Conservation (phyloP, 441 rosid species). For the Pelargonium fulgidum region DNA sequence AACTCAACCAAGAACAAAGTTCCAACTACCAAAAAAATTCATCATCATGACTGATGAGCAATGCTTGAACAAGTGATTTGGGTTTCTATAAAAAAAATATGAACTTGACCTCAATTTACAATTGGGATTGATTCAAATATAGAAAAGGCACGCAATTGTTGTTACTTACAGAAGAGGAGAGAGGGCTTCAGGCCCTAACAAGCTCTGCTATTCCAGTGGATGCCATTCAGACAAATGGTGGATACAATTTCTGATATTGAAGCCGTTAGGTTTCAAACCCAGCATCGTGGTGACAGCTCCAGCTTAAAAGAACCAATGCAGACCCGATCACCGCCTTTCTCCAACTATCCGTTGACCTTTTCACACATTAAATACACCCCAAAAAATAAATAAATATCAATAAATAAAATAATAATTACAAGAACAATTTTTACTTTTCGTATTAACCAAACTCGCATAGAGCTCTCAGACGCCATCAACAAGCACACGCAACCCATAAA, state of each 20-base stretch:
- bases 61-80: not conserved
- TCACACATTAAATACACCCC: constrained; percentile 13
- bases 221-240: constrained; percentile 89
- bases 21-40: not conserved
- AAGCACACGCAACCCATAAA: not conserved
- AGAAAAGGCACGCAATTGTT: constrained; percentile 22
- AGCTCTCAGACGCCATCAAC: constrained; percentile 10
- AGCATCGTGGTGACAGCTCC: constrained; percentile 47
- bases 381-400: not conserved
- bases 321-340: constrained; percentile 16
- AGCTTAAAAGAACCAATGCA: constrained; percentile 30
- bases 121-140: not conserved
- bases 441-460: not conserved
- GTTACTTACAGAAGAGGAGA: constrained; percentile 18
- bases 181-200: constrained; percentile 40
- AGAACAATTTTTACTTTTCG: not conserved
- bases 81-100: not conserved
- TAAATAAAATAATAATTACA: not conserved
- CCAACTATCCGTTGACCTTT: not conserved
- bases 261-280: constrained; percentile 31
- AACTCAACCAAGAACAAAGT: not conserved
- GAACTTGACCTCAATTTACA: not conserved
- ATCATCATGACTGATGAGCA: not conserved
- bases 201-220: constrained; percentile 56
- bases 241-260: constrained; percentile 36